Evolutionary conservation across 1,284 basidiomycete genomes (phyloP), one percentile per base, ranked within the genome.

Genomic region (Mycena sp.): DNA sequence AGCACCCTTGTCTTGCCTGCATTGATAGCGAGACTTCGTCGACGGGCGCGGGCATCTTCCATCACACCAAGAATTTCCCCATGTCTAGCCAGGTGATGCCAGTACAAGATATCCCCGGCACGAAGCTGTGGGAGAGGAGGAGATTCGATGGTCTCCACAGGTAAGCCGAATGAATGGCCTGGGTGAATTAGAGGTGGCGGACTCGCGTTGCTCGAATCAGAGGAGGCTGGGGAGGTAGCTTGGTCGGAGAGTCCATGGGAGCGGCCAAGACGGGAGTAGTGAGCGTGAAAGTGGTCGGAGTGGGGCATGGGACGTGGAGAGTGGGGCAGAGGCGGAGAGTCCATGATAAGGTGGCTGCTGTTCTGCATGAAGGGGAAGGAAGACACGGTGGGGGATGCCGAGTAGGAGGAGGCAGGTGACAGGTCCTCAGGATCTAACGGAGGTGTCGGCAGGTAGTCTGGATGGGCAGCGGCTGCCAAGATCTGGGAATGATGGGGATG

Each of bases 11-110:
- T 56, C 57, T 64, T 68, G 35, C 52, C 59, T 48, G 35, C 43
- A 29, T 54, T 51, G 55, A 58, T 51, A 21, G 65, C 65, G 48
- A 46, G 61, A 29, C 61, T 67, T n/a, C 54, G 64, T 30, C 58
- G 48, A 29, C 84, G 78, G 11, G 87, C 87, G 25, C 87, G 82
- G 32, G 78, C 69, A 73, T 91, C 86, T 65, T 92, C 86, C 46
- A 74, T 73, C 9, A 89, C 86, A 25, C 84, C 86, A 25, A 87
- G 85, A 61, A 91, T 89, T 80, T 95, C 93, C 7, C 93, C 93
- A 61, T 84, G 86, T 53, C 85, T 81, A 29, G 83, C 76, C 58
- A 95, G 86, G 71, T 94, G 88, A 72, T 92, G 90, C 93, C 93
- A 95, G 73, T 86, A 93, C 9, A 95, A 76, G 12, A 86, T 73